Evolutionary conservation across 495 filamentous ascomycete species (phyloP).

Genomic region (Arthonia radiata): DNA sequence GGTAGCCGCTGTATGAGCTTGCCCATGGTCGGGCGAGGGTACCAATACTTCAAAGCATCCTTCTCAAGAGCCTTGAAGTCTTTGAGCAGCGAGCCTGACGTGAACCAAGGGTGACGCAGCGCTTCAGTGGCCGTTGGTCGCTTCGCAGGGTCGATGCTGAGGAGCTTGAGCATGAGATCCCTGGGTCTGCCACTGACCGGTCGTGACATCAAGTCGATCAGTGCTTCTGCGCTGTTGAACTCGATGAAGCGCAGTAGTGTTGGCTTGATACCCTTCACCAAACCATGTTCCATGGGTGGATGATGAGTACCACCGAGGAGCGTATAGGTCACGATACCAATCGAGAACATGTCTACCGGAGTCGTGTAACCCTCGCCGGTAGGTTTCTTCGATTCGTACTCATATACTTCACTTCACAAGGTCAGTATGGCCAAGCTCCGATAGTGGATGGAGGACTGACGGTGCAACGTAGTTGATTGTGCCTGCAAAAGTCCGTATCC

Average conservation of each 20-base stretch:
- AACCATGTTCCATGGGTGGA: too few species aligned
- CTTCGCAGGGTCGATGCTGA: conserved; percentile 22
- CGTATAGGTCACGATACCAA: conserved; percentile 26
- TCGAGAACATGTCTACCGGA: conserved; percentile 37
- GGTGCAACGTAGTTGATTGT: conserved; percentile 44
- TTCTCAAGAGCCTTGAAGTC: conserved; percentile 24
- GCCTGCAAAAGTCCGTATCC: conserved; percentile 38
- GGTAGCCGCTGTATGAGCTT: conserved; percentile 10
- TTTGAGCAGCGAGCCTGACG: conserved; percentile 13
- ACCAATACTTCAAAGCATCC: conserved; percentile 24
- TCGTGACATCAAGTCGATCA: conserved; percentile 11
- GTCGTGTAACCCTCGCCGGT: conserved; percentile 28
- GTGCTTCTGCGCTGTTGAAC: conserved; percentile 2
- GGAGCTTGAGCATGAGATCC: conserved; percentile 28
- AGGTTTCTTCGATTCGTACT: conserved; percentile 8
- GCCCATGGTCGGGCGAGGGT: conserved; percentile 9
- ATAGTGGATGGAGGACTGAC: conserved; percentile 23
- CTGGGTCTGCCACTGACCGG: conserved; percentile 19
- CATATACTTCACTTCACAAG: conserved; percentile 7
- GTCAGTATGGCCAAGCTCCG: too few species aligned
- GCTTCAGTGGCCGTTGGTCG: conserved; percentile 31
- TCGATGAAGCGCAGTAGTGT: conserved; percentile 5
- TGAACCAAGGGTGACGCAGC: conserved; percentile 35
- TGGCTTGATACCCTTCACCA: conserved; percentile 14
- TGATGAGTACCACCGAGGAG: conserved; percentile 33